phyloP scores from a whole-genome alignment of 306 rosid species.

The Vigna trinervia region DNA sequence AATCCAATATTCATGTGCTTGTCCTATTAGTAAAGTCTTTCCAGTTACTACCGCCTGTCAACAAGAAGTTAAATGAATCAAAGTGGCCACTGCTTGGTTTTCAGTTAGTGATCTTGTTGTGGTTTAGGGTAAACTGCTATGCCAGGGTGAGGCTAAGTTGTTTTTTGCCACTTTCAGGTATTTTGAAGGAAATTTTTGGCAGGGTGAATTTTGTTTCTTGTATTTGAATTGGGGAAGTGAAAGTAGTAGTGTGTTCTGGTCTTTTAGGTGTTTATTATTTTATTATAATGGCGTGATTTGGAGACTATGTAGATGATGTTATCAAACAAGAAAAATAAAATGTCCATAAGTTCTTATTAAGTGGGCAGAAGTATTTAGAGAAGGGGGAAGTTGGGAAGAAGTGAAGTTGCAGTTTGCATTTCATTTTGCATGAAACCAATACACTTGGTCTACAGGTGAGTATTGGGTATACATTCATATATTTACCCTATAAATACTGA shows the following conservation, averaged over 20 bases:
- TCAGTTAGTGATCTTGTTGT: background rate
- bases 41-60: background rate
- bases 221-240: conserved; percentile 4
- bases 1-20: background rate
- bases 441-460: background rate
- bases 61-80: background rate
- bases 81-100: conserved; percentile 4
- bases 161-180: background rate
- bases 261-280: background rate
- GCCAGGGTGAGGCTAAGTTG: background rate
- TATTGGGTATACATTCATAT: background rate
- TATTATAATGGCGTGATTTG: conserved; percentile 12
- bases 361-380: background rate
- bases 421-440: background rate
- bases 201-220: conserved; percentile 1
- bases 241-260: background rate
- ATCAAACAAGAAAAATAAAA: background rate
- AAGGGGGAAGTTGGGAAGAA: background rate
- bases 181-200: background rate
- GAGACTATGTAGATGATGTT: no score
- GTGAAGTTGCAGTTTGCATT: background rate
- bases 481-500: background rate
- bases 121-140: background rate
- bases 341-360: background rate
- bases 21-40: background rate